phyloP scores from a whole-genome alignment of 1,284 basidiomycete genomes.

The Athelia sp. region DNA sequence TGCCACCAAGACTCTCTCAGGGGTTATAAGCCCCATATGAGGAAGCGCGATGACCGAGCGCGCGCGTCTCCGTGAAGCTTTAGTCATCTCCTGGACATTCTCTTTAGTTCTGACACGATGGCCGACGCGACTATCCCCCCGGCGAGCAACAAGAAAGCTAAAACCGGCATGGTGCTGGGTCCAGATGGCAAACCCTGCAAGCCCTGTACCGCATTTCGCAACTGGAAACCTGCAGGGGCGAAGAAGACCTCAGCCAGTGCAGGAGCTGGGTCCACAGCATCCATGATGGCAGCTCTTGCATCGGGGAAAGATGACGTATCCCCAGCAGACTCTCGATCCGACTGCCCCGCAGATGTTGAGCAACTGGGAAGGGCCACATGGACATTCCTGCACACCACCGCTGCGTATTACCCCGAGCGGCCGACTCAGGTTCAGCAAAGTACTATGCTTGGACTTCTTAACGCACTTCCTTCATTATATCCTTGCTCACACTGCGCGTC shows the following conservation, averaged over 20 bases:
- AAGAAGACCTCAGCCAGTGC: conserved; percentile 1
- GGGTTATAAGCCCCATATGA: too few relatives aligned
- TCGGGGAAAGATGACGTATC: conserved; percentile 23
- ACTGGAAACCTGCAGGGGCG: conserved; percentile 53
- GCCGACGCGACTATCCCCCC: neutral
- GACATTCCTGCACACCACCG: conserved; percentile 93
- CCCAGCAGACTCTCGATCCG: conserved; percentile 38
- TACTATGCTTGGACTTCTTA: conserved; percentile 78
- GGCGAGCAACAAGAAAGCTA: conserved; percentile 1
- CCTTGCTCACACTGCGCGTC: conserved; percentile 83
- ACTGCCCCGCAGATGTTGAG: conserved; percentile 87
- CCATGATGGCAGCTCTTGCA: conserved; percentile 36
- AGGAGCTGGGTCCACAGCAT: conserved; percentile 27
- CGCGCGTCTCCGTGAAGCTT: too few relatives aligned
- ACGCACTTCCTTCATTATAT: conserved; percentile 76
- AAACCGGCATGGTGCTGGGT: conserved; percentile 75
- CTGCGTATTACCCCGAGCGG: conserved; percentile 86
- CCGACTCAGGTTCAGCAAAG: conserved; percentile 69
- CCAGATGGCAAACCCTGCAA: conserved; percentile 94
- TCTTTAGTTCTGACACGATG: neutral
- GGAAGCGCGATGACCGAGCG: too few relatives aligned
- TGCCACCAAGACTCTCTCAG: too few relatives aligned
- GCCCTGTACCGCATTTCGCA: conserved; percentile 77
- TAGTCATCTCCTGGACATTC: too few relatives aligned
- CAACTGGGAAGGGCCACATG: conserved; percentile 87